Base-by-base conservation (phyloP, 1,284 basidiomycete species). In the Pyrrhoderma noxium region DNA sequence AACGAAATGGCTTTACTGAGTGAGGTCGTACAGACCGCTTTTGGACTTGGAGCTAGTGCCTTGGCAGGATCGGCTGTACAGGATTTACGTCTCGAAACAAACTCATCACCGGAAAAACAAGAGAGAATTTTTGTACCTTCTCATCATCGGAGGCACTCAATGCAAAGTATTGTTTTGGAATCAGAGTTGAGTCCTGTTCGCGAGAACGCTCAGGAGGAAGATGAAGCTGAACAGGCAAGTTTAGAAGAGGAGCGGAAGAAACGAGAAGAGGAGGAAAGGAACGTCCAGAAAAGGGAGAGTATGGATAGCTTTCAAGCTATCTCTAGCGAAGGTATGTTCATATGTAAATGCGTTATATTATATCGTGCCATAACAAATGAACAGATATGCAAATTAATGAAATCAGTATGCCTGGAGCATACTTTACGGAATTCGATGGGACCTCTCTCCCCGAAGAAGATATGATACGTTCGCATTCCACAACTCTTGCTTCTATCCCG, bases 171-270 rank as follows among this genome's bases (percentile, higher is more conserved):
- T 21, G 37, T 37, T 2, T 25, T 31, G 36, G 47, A 54, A 47
- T 11, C 38, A 13, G 53, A 47, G 39, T 31, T 55, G 49, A 55
- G 53, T 21, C 53, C 53, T 44, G 53, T 55, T 21, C 44, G 45
- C 2, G 53, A 55, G 49, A 38, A 42, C 2, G 42, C 31, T 27
- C 37, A 47, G 34, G 53, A 51, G 34, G 49, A 47, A 44, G 53
- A n/a, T 0, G 49, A 47, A 13, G 39, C 25, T 19, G 49, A 44
- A n/a, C 13, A 16, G 22, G 41, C n/a, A 8, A 23, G 38, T 23
- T 4, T 41, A 13, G 21, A 23, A 18, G 21, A 31, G 13, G 25
- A 43, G 40, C 14, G 47, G 9, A 31, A 11, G 11, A 31, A 31
- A 11, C 4, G 39, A n/a, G 14, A 13, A 21, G 42, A 31, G 11